Conservation (phyloP, 306 rosid species). For the Glycine tomentella region DNA sequence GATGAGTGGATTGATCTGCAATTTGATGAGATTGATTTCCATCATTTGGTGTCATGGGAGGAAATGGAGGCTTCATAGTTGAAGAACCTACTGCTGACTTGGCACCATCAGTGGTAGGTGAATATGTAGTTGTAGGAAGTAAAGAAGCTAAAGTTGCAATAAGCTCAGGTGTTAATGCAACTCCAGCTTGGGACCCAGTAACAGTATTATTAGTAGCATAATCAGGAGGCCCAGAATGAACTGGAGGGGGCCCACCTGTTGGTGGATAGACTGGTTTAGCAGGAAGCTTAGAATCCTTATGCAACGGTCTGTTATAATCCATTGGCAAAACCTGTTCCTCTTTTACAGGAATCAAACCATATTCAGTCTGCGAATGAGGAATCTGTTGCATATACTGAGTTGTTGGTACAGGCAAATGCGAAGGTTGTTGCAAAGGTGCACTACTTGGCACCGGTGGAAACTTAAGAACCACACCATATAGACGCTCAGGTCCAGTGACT, state of each 20-base stretch:
- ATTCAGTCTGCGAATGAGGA: conserved; percentile 67
- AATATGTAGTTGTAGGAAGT: conserved; percentile 73
- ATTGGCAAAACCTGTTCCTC: conserved; percentile 68
- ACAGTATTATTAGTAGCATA: conserved; percentile 58
- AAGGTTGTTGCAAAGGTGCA: conserved; percentile 62
- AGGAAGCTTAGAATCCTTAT: conserved; percentile 71
- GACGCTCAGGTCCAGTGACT: conserved; percentile 92
- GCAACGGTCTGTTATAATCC: conserved; percentile 72
- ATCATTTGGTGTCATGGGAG: conserved; percentile 55
- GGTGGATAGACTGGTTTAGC: conserved; percentile 60
- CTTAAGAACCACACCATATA: conserved; percentile 96
- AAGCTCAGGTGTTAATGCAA: conserved; percentile 89
- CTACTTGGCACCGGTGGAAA: conserved; percentile 70
- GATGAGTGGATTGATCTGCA: conserved; percentile 65
- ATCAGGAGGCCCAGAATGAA: conserved; percentile 66
- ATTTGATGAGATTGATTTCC: conserved; percentile 72
- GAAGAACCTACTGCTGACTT: conserved; percentile 61
- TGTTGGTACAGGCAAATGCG: conserved; percentile 62
- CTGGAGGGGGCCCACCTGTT: conserved; percentile 56
- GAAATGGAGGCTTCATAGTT: conserved; percentile 62
- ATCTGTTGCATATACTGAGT: conserved; percentile 73
- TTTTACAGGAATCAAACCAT: conserved; percentile 58
- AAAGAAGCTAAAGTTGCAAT: conserved; percentile 86
- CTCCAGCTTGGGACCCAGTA: conserved; percentile 78
- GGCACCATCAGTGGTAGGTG: conserved; percentile 64